These are phyloP conservation scores for Lachnellula cervina DNA, from an alignment of 2,329 filamentous ascomycete species.

Conservation along the genomic window DNA sequence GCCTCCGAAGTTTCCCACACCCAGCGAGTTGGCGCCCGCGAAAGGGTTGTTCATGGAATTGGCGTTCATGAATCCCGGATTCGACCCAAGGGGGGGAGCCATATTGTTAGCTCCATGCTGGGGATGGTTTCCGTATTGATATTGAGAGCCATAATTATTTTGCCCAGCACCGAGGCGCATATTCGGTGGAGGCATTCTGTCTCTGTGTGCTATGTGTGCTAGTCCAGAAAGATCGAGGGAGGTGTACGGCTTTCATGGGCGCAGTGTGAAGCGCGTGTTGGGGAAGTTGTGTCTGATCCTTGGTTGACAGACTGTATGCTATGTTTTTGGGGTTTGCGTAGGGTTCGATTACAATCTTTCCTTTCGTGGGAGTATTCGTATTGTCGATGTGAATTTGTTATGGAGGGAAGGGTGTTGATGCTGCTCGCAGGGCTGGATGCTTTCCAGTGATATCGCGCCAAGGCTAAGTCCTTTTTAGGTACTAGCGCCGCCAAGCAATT, in stretches of 20 bases:
- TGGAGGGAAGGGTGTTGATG: background rate
- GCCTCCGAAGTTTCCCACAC: slow-evolving; percentile 51
- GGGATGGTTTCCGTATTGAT: slow-evolving; percentile 42
- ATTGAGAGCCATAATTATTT: slow-evolving; percentile 34
- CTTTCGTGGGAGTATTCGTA: background rate
- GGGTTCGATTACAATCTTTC: background rate
- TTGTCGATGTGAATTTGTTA: background rate
- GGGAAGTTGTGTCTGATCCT: background rate
- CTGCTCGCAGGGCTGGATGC: background rate
- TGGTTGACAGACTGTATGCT: background rate
- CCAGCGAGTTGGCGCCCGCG: slow-evolving; percentile 47
- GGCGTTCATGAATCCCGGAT: slow-evolving; percentile 66
- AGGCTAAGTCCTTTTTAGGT: slow-evolving; percentile 1
- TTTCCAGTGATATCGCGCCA: too few species aligned
- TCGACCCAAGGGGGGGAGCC: slow-evolving; percentile 57
- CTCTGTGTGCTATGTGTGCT: slow-evolving; percentile 29
- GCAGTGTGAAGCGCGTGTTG: slow-evolving; percentile 24
- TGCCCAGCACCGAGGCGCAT: slow-evolving; percentile 31
- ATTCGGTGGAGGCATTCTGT: slow-evolving; percentile 33
- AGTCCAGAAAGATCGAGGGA: slow-evolving; percentile 27
- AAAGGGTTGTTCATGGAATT: slow-evolving; percentile 67
- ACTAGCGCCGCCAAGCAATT: slow-evolving; percentile 10
- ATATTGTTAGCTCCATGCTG: slow-evolving; percentile 38
- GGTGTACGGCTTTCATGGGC: slow-evolving; percentile 31
- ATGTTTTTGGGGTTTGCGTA: background rate